Conservation (phyloP, 2,329 filamentous ascomycete species). For the Cladosporium sp. region DNA sequence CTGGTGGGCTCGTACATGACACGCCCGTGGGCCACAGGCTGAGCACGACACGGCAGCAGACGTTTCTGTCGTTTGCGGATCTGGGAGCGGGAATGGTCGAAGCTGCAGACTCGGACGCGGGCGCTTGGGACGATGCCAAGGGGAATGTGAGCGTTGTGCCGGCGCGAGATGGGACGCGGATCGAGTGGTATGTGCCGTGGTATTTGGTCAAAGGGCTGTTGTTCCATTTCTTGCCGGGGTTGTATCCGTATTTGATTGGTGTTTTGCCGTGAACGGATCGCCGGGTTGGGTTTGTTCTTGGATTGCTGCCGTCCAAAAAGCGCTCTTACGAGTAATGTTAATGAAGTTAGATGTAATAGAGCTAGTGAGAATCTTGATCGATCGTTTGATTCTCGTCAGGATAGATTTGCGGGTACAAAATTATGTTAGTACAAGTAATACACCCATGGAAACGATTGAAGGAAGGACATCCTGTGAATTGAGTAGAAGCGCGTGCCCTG, state of each 20-base stretch:
- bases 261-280: background rate
- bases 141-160: slow-evolving; percentile 17
- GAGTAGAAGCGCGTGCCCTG: too few species aligned
- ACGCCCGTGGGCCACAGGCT: slow-evolving; percentile 39
- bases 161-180: slow-evolving; percentile 4
- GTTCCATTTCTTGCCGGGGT: slow-evolving; percentile 16
- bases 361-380: too few species aligned
- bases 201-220: slow-evolving; percentile 15
- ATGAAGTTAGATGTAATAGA: too few species aligned
- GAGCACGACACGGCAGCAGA: slow-evolving; percentile 35
- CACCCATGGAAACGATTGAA: background rate
- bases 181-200: slow-evolving; percentile 15
- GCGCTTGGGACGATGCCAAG: slow-evolving; percentile 22
- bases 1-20: slow-evolving; percentile 37
- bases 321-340: too few species aligned
- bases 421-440: slow-evolving; percentile 2
- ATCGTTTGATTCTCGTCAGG: too few species aligned
- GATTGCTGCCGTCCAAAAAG: too few species aligned
- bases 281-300: background rate
- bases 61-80: slow-evolving; percentile 41
- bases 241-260: background rate
- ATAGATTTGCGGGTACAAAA: background rate
- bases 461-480: background rate
- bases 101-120: slow-evolving; percentile 30
- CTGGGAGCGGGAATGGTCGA: slow-evolving; percentile 49